Evolutionary conservation across 225 moss, liverwort and hornwort species (phyloP).

Genomic region (Neckera pumila): DNA sequence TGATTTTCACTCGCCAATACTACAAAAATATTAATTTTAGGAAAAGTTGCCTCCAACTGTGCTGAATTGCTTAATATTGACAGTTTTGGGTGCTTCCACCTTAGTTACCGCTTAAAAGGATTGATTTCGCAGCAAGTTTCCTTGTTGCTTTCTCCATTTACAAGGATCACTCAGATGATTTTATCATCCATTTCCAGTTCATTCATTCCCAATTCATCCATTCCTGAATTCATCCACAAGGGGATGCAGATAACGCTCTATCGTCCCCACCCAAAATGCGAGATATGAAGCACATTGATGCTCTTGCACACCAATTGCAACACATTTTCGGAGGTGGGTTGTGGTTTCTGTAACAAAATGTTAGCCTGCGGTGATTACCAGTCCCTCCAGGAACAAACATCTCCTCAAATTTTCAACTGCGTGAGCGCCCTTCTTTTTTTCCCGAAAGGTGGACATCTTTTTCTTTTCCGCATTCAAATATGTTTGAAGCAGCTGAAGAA

Average conservation of each 20-base stretch:
- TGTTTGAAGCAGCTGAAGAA: background rate
- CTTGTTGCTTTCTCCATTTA: background rate
- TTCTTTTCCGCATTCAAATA: background rate
- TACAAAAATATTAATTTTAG: too few relatives aligned
- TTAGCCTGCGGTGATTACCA: background rate
- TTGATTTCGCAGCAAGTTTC: background rate
- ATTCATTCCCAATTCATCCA: background rate
- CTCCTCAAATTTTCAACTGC: background rate
- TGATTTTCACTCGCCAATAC: too few relatives aligned
- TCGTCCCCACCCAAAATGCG: background rate
- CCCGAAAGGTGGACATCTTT: background rate
- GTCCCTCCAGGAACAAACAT: background rate
- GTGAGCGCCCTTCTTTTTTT: background rate
- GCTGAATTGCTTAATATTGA: too few relatives aligned
- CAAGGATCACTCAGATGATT: background rate
- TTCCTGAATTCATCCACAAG: background rate
- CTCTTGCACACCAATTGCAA: background rate
- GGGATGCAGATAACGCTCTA: background rate
- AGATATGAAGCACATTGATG: background rate
- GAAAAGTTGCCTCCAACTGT: too few relatives aligned
- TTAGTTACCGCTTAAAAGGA: too few relatives aligned
- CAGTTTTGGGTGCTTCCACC: too few relatives aligned
- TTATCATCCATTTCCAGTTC: background rate
- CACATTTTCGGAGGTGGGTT: background rate
- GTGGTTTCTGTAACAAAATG: background rate